Conservation (phyloP, 768 basidiomycete species). For the Pleurotus citrinopileatus region DNA sequence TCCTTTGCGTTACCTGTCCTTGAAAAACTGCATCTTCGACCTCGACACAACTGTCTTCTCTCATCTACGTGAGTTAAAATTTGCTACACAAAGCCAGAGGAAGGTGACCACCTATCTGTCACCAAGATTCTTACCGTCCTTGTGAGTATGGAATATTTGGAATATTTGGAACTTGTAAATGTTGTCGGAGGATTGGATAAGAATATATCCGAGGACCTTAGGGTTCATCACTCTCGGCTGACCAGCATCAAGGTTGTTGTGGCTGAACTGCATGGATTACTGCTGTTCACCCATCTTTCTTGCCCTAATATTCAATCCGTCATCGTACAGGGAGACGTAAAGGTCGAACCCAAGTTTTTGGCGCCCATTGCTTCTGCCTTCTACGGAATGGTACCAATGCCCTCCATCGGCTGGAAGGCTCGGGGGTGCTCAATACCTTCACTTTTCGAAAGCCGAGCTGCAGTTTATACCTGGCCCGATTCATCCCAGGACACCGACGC, state of each 20-base stretch:
- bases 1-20: background rate
- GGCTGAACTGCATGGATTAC: background rate
- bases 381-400: too few relatives aligned
- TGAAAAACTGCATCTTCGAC: background rate
- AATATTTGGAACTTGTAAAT: background rate
- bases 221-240: background rate
- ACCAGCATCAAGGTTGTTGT: background rate
- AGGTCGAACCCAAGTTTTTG: too few relatives aligned
- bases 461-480: too few relatives aligned
- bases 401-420: too few relatives aligned
- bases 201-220: background rate
- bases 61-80: background rate
- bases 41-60: background rate
- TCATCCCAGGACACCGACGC: too few relatives aligned
- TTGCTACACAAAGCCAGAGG: too few relatives aligned
- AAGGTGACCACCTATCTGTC: background rate
- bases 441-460: too few relatives aligned
- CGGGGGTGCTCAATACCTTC: too few relatives aligned
- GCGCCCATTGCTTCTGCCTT: too few relatives aligned
- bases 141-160: background rate
- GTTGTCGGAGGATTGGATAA: background rate
- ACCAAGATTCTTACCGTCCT: background rate
- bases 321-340: background rate
- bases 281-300: background rate
- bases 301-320: background rate